phyloP scores from a whole-genome alignment of 208 protist species.

The Endotrypanum monterogeii region DNA sequence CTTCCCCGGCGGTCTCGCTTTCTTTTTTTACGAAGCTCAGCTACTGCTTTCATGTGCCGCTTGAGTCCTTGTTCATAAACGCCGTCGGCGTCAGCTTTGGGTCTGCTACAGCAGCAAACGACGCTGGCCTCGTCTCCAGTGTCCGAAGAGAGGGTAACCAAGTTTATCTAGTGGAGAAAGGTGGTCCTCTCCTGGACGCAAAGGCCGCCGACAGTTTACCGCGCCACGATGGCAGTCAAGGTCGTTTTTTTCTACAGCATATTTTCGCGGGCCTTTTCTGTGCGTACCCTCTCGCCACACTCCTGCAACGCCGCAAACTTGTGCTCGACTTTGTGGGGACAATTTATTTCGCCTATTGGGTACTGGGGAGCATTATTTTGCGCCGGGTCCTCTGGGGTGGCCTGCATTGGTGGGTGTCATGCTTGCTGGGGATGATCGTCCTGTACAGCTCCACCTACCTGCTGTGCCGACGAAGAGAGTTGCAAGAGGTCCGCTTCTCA shows the following conservation, averaged over 20 bases:
- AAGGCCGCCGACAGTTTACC: background rate
- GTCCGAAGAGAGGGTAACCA: background rate
- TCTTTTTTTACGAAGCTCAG: slow-evolving; percentile 14
- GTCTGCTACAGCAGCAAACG: background rate
- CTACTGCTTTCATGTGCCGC: slow-evolving; percentile 58
- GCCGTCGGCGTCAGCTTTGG: slow-evolving; percentile 17
- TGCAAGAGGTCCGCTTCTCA: slow-evolving; percentile 66
- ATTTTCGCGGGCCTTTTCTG: slow-evolving; percentile 40
- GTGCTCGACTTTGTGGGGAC: slow-evolving; percentile 80
- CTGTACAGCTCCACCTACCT: slow-evolving; percentile 48
- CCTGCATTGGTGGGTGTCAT: slow-evolving; percentile 61
- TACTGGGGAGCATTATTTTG: slow-evolving; percentile 45
- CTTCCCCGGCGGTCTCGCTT: background rate
- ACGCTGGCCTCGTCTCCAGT: too few relatives aligned
- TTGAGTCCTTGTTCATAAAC: slow-evolving; percentile 50
- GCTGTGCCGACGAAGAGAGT: slow-evolving; percentile 60
- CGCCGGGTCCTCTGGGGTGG: slow-evolving; percentile 39
- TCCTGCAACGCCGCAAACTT: slow-evolving; percentile 81
- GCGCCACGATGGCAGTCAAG: slow-evolving; percentile 7
- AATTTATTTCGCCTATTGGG: slow-evolving; percentile 70
- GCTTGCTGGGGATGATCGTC: slow-evolving; percentile 29
- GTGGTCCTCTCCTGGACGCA: background rate
- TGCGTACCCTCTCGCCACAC: slow-evolving; percentile 54
- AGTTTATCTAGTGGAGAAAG: too few relatives aligned
- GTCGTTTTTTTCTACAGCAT: slow-evolving; percentile 75